These are phyloP conservation scores for Phytophthora sansomeana DNA, from an alignment of 352 stramenopile species.

Conservation along the genomic window DNA sequence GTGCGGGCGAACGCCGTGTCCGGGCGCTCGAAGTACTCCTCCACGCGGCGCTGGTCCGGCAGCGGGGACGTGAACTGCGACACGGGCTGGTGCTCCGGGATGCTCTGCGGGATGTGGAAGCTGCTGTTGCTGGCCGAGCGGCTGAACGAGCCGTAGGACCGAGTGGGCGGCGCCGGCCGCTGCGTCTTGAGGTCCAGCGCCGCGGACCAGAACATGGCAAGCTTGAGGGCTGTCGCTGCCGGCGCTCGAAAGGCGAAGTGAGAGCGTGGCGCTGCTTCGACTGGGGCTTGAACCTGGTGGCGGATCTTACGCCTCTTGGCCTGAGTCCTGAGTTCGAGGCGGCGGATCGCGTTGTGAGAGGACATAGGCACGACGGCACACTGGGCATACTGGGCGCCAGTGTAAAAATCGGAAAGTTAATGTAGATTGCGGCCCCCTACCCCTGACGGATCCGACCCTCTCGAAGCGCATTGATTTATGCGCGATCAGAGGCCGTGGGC, in stretches of 20 bases:
- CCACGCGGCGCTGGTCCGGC: slow-evolving; percentile 27
- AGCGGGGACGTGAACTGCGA: slow-evolving; percentile 67
- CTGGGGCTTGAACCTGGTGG: slow-evolving; percentile 7
- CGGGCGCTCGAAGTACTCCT: slow-evolving; percentile 41
- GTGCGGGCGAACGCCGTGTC: slow-evolving; percentile 36
- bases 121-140: slow-evolving; percentile 38
- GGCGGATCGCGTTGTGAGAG: slow-evolving; percentile 13
- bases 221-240: slow-evolving; percentile 1
- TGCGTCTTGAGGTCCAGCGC: slow-evolving; percentile 70
- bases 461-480: background rate
- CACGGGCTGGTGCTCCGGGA: slow-evolving; percentile 75
- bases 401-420: slow-evolving; percentile 33
- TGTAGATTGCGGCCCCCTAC: slow-evolving; percentile 15
- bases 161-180: slow-evolving; percentile 25
- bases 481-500: background rate
- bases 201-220: slow-evolving; percentile 78
- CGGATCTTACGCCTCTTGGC: slow-evolving; percentile 22
- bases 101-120: slow-evolving; percentile 79
- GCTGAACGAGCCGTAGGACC: slow-evolving; percentile 73
- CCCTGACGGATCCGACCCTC: background rate
- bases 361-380: slow-evolving; percentile 12
- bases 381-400: slow-evolving; percentile 20
- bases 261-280: background rate
- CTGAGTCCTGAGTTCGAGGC: slow-evolving; percentile 20
- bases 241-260: slow-evolving; percentile 21